Conservation (phyloP, 2,329 filamentous ascomycete genomes). For the Ophiocordyceps sinensis region DNA sequence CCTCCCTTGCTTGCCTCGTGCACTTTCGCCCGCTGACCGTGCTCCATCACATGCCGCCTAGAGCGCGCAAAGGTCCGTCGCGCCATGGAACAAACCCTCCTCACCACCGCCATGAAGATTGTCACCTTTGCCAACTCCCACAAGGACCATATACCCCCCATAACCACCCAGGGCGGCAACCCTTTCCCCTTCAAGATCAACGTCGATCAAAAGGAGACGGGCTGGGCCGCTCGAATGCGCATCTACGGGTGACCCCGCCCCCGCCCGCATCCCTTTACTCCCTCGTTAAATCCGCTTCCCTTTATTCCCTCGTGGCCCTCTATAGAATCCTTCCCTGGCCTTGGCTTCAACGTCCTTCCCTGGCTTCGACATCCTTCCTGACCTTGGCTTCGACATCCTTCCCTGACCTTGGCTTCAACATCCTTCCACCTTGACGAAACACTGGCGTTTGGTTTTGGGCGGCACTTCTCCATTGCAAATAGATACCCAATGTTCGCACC, state of each 20-base stretch:
- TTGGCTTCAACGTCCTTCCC: neutral
- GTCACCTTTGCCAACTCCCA: conserved; percentile 74
- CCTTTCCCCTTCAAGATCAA: conserved; percentile 91
- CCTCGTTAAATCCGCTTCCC: too few relatives aligned
- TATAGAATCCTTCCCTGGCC: neutral
- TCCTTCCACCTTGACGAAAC: neutral
- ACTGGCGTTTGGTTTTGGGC: neutral
- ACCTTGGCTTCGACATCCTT: neutral
- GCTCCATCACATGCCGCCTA: conserved; percentile 16
- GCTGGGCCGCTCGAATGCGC: conserved; percentile 68
- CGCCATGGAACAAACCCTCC: conserved; percentile 80
- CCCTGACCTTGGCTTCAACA: neutral
- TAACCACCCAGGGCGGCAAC: conserved; percentile 85
- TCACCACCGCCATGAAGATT: conserved; percentile 80
- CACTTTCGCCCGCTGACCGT: neutral
- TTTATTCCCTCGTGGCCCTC: neutral
- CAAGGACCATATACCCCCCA: conserved; percentile 93
- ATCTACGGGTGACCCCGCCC: conserved; percentile 37
- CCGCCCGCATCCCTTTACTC: neutral
- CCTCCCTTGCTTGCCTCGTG: neutral
- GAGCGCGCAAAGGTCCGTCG: conserved; percentile 79
- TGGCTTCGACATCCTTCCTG: neutral
- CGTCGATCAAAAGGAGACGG: conserved; percentile 64
- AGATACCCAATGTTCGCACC: conserved; percentile 1
- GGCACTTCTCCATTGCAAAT: neutral